A percentile compares a stretch with the other conserved stretches of the same genome.
These are phyloP conservation scores for Nelumbo lutea DNA, from an alignment of 164 flowering plant genomes.

Conservation along the genomic window DNA sequence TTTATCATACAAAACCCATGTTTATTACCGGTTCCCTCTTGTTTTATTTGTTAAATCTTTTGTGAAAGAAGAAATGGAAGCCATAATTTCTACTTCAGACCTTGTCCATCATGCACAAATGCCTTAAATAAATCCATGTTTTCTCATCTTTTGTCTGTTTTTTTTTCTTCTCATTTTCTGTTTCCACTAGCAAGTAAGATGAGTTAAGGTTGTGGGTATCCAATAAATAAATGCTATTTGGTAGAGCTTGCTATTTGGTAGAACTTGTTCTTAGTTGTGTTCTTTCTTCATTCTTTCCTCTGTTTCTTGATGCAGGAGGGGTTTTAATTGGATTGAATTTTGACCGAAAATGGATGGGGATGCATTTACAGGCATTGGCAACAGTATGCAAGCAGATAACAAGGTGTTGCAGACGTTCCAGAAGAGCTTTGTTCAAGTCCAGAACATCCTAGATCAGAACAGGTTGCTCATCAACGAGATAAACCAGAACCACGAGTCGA, in stretches of 20 bases:
- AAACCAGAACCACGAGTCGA: slow-evolving; percentile 12
- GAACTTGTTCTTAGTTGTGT: not conserved
- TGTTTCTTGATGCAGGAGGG: slow-evolving; percentile 12
- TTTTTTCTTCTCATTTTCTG: not conserved
- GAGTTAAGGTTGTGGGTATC: not conserved
- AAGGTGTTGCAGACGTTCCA: slow-evolving; percentile 1
- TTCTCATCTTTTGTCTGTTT: not conserved
- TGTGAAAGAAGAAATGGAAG: slow-evolving; percentile 10
- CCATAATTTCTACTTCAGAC: slow-evolving; percentile 31
- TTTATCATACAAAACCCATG: slow-evolving; percentile 11
- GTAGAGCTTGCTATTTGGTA: not conserved
- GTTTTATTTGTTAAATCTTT: not conserved
- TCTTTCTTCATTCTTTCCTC: not conserved
- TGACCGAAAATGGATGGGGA: slow-evolving; percentile 57
- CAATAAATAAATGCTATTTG: too few relatives aligned
- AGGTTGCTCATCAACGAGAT: slow-evolving; percentile 8
- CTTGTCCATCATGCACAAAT: slow-evolving; percentile 33
- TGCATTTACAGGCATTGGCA: slow-evolving; percentile 47
- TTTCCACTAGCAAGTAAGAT: not conserved
- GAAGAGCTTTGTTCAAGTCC: slow-evolving; percentile 9
- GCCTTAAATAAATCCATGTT: slow-evolving; percentile 18
- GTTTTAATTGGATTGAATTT: slow-evolving; percentile 11
- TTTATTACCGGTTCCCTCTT: slow-evolving; percentile 16
- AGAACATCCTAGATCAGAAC: slow-evolving; percentile 12
- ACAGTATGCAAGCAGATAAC: slow-evolving; percentile 50